Percentiles rank a stretch among this genome's conserved stretches.
phyloP scores from a whole-genome alignment of 1,284 basidiomycete genomes.

The Cryptococcus deneoformans region DNA sequence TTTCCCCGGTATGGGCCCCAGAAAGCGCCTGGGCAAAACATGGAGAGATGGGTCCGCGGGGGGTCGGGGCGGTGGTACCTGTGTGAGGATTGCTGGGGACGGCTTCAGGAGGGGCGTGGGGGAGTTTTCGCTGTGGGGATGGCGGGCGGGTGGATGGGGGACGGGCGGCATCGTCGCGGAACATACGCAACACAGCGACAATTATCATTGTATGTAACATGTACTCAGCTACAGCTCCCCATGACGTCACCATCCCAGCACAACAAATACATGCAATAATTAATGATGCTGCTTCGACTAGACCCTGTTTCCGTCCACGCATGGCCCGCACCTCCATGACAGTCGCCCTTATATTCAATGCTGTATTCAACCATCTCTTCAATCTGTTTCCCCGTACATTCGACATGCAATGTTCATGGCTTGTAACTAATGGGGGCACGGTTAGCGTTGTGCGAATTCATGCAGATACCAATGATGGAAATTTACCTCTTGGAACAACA shows the following conservation, averaged over 20 bases:
- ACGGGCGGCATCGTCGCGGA: too few relatives aligned
- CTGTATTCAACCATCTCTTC: too few relatives aligned
- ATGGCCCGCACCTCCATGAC: too few relatives aligned
- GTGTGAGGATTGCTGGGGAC: slow-evolving; percentile 26
- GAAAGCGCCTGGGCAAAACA: slow-evolving; percentile 36
- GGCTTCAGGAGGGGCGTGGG: slow-evolving; percentile 15
- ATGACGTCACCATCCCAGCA: too few relatives aligned
- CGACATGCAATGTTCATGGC: slow-evolving; percentile 48
- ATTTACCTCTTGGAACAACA: slow-evolving; percentile 39
- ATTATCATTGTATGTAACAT: too few relatives aligned
- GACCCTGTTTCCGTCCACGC: too few relatives aligned
- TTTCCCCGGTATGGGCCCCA: slow-evolving; percentile 39
- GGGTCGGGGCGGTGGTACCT: slow-evolving; percentile 16
- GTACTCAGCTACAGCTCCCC: too few relatives aligned
- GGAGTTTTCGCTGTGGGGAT: not conserved
- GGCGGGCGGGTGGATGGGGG: too few relatives aligned
- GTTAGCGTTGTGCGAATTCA: not conserved
- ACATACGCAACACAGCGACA: too few relatives aligned
- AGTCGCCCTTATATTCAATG: too few relatives aligned
- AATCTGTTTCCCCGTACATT: slow-evolving; percentile 39
- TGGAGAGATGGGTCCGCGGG: slow-evolving; percentile 8
- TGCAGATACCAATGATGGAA: not conserved
- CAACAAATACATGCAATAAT: too few relatives aligned
- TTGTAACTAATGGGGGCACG: slow-evolving; percentile 4
- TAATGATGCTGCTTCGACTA: too few relatives aligned